A percentile compares a stretch with the other conserved stretches of the same genome.
phyloP scores from a whole-genome alignment of 108 stramenopile genomes.

The Nitzschia sp. region DNA sequence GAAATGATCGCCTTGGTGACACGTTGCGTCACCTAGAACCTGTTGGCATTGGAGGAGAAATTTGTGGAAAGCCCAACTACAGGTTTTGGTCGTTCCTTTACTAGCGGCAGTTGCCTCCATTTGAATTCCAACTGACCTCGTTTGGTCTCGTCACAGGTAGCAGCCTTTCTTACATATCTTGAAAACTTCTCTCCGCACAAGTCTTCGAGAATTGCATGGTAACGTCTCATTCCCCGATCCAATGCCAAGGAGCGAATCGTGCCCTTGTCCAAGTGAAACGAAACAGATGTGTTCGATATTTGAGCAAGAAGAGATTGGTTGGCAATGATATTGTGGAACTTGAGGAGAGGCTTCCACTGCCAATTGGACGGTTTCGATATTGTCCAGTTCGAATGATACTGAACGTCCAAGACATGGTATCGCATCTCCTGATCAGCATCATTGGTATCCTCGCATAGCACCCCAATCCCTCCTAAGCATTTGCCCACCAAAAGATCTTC shows the following conservation, averaged over 20 bases:
- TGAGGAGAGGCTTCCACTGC: slow-evolving; percentile 13
- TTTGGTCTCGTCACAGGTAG: slow-evolving; percentile 8
- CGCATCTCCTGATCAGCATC: slow-evolving; percentile 34
- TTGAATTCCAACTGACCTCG: not conserved
- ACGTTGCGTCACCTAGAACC: too few species aligned
- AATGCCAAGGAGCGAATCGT: not conserved
- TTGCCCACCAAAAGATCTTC: slow-evolving; percentile 73
- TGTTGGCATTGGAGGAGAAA: too few species aligned
- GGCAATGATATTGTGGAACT: slow-evolving; percentile 17
- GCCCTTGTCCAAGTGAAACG: slow-evolving; percentile 28
- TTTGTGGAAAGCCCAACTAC: too few species aligned
- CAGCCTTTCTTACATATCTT: slow-evolving; percentile 2
- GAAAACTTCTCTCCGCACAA: slow-evolving; percentile 14
- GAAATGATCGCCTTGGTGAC: too few species aligned
- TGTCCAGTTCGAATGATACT: slow-evolving; percentile 32
- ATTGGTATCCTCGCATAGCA: slow-evolving; percentile 40
- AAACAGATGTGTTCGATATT: slow-evolving; percentile 21
- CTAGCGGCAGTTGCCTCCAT: slow-evolving; percentile 8
- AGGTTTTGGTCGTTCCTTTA: not conserved
- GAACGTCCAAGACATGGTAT: slow-evolving; percentile 34
- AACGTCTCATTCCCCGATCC: slow-evolving; percentile 34
- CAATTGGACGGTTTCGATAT: slow-evolving; percentile 2
- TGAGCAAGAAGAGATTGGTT: slow-evolving; percentile 19
- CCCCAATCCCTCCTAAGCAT: slow-evolving; percentile 45
- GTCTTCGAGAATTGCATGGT: slow-evolving; percentile 38